Base-by-base conservation (phyloP, 164 flowering plant species). In the Annona cherimola region DNA sequence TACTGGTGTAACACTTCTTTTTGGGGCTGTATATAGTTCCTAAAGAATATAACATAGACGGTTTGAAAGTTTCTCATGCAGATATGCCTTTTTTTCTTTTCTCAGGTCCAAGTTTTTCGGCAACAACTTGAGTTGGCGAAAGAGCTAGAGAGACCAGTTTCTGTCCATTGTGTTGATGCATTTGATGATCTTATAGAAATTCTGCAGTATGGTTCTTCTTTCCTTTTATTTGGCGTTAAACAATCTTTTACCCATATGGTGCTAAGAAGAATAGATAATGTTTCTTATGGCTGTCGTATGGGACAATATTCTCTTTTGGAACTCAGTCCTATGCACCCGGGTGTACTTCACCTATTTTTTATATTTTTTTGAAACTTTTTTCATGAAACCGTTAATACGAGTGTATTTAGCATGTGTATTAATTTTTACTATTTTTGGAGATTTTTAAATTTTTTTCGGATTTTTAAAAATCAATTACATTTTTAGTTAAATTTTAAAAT, bases 151-250 rank as follows among this genome's bases (percentile, higher is more conserved):
- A 85, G 79, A 73, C 99, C 99, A 26, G 98, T 83, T 63, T 93
- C 99, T 20, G 71, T 93, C 5, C 99, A 96, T 67, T 96, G 99
- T 83, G 96, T 96, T 64, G 92, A 91, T 67, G 99, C 99, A 8
- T 96, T 83, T 79, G 98, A 94, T 61, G 97, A 96, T 71, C 95
- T 96, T 54, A 88, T 93, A 66, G 87, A 82, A 68, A 86, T 89
- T 77, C 74, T 90, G 87, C 85, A 87, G 88, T 87, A 87, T 14
- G 86, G 3, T 50, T 68, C 73, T 50, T 63, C 55, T 62, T 44
- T 20, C 61, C 50, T 41, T 55, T 62, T 54, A 6, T 43, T 67
- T 62, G 64, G 55, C 57, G 54, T 43, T 71, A 54, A 5, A 18
- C 39, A 61, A 66, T 50, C 9, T 50, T 11, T 50, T 50, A 5